These are phyloP conservation scores for Penicillium coprophilum DNA, from an alignment of 495 filamentous ascomycete genomes.

Conservation along the genomic window DNA sequence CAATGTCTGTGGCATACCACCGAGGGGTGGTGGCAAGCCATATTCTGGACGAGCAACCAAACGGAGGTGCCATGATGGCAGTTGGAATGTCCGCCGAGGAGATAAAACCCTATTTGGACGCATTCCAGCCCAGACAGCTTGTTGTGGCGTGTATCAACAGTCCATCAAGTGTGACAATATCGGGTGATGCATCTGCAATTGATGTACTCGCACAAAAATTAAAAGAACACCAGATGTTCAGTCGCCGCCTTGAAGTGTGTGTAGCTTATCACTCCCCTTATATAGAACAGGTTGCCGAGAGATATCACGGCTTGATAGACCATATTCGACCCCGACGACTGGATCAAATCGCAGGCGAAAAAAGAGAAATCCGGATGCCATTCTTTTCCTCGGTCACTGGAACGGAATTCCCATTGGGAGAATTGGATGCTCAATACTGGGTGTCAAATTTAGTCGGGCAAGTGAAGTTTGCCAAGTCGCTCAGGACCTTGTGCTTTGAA, in stretches of 20 bases:
- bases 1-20: slow-evolving; percentile 29
- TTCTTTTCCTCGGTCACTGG: slow-evolving; percentile 47
- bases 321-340: slow-evolving; percentile 8
- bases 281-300: slow-evolving; percentile 41
- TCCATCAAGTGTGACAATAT: slow-evolving; percentile 44
- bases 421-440: slow-evolving; percentile 39
- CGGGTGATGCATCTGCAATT: slow-evolving; percentile 35
- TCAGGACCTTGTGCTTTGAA: slow-evolving; percentile 25
- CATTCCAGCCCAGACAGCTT: slow-evolving; percentile 13
- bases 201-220: slow-evolving; percentile 45
- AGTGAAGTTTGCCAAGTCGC: slow-evolving; percentile 40
- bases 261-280: slow-evolving; percentile 66
- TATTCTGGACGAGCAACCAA: slow-evolving; percentile 5
- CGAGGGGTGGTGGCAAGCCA: slow-evolving; percentile 26
- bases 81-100: slow-evolving; percentile 29
- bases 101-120: slow-evolving; percentile 18
- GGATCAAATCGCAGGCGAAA: background rate
- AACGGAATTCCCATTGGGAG: slow-evolving; percentile 5
- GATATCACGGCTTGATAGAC: slow-evolving; percentile 24
- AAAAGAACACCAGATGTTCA: slow-evolving; percentile 49
- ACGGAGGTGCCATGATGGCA: slow-evolving; percentile 37
- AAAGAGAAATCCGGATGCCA: background rate
- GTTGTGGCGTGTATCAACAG: slow-evolving; percentile 51
- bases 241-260: slow-evolving; percentile 55
- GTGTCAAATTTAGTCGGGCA: slow-evolving; percentile 39